Percentiles rank a stretch among this genome's conserved stretches.
Conservation (phyloP, 208 protist genomes). For the Leishmania tropica region DNA sequence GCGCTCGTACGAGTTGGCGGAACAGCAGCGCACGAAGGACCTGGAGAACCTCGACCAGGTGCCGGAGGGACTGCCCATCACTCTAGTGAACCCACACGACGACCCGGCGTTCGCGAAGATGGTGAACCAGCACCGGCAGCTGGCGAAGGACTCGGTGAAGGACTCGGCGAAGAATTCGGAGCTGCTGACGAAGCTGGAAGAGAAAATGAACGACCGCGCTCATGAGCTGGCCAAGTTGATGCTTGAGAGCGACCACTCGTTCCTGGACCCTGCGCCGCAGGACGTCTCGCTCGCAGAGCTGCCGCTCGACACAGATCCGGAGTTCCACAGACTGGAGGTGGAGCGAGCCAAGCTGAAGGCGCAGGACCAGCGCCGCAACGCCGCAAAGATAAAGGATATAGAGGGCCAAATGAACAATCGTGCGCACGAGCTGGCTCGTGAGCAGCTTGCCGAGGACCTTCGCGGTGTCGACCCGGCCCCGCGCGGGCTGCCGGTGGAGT, state of each 20-base stretch:
- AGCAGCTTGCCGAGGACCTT: slow-evolving; percentile 66
- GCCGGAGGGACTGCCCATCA: slow-evolving; percentile 64
- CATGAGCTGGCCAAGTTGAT: slow-evolving; percentile 58
- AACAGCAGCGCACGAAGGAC: slow-evolving; percentile 61
- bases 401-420: slow-evolving; percentile 76
- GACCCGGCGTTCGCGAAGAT: slow-evolving; percentile 59
- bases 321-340: slow-evolving; percentile 72
- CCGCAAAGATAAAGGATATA: slow-evolving; percentile 55
- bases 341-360: slow-evolving; percentile 70
- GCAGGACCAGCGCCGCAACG: slow-evolving; percentile 56
- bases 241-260: slow-evolving; percentile 52
- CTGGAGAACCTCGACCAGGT: slow-evolving; percentile 55
- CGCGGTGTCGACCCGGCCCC: slow-evolving; percentile 51
- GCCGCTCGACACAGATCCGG: slow-evolving; percentile 59
- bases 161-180: slow-evolving; percentile 45
- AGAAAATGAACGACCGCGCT: slow-evolving; percentile 69
- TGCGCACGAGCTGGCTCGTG: slow-evolving; percentile 58
- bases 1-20: slow-evolving; percentile 64
- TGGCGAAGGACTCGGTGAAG: slow-evolving; percentile 47
- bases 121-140: slow-evolving; percentile 56
- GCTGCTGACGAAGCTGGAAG: slow-evolving; percentile 45
- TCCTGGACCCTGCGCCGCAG: slow-evolving; percentile 61
- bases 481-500: slow-evolving; percentile 54
- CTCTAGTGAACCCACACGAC: slow-evolving; percentile 53
- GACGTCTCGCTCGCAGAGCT: slow-evolving; percentile 63